Evolutionary conservation across 495 filamentous ascomycete genomes (phyloP).

Genomic region (Aspergillus sclerotioniger): DNA sequence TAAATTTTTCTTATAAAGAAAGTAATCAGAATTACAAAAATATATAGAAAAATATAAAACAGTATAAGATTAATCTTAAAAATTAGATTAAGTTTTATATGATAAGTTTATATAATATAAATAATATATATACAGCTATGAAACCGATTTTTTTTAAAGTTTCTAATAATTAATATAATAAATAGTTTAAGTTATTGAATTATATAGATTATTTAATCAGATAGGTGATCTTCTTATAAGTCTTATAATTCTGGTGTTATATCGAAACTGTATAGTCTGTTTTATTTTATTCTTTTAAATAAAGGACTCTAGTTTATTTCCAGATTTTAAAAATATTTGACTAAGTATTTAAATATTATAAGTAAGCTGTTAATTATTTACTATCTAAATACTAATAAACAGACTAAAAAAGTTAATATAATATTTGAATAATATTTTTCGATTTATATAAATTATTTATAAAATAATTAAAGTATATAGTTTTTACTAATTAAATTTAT

Average conservation of each 20-base stretch:
- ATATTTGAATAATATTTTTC: no score
- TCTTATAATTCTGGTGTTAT: background rate
- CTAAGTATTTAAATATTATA: background rate
- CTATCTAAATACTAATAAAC: no score
- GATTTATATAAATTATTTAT: constrained; percentile 2
- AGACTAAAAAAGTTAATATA: no score
- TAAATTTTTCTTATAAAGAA: no score
- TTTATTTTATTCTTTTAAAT: background rate
- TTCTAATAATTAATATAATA: background rate
- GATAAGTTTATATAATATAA: no score
- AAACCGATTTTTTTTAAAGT: no score
- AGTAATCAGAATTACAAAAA: no score
- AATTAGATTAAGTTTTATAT: no score
- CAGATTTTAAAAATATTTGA: background rate
- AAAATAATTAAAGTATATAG: background rate
- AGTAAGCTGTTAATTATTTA: background rate
- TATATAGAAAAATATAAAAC: no score
- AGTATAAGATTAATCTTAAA: no score
- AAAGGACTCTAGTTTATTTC: background rate
- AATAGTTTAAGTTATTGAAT: no score
- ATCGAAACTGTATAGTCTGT: background rate
- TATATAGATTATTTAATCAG: background rate
- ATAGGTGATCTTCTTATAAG: background rate
- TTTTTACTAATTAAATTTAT: background rate
- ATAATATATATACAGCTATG: no score